Percentiles rank a stretch among this genome's conserved stretches.
These are phyloP conservation scores for Russula vinacea DNA, from an alignment of 768 basidiomycete genomes.

Conservation along the genomic window DNA sequence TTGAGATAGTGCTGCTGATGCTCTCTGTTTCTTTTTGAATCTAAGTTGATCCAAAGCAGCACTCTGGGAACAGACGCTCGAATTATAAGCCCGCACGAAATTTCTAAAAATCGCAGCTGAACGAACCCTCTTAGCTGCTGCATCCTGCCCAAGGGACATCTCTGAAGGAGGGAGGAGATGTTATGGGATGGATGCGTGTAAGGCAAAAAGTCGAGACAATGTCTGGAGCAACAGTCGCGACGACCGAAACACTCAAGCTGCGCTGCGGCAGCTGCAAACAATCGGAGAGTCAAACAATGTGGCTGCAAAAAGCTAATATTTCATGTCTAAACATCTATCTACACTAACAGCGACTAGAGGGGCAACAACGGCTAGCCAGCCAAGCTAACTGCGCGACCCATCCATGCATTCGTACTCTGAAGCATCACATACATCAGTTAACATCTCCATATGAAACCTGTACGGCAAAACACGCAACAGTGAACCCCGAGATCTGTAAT, in stretches of 20 bases:
- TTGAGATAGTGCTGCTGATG: slow-evolving; percentile 35
- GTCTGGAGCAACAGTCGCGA: slow-evolving; percentile 1
- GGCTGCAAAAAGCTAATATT: slow-evolving; percentile 32
- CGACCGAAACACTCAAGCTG: slow-evolving; percentile 11
- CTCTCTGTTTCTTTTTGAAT: slow-evolving; percentile 44
- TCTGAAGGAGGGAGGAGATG: neutral
- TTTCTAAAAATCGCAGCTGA: slow-evolving; percentile 33
- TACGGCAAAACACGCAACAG: neutral
- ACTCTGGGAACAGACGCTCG: slow-evolving; percentile 37
- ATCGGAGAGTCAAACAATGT: slow-evolving; percentile 39
- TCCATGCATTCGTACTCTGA: neutral
- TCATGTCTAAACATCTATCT: slow-evolving; percentile 17
- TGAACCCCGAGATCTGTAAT: neutral
- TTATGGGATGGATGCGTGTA: neutral
- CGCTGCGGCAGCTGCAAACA: slow-evolving; percentile 16
- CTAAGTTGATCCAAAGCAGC: slow-evolving; percentile 46
- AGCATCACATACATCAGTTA: neutral
- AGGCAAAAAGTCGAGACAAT: neutral
- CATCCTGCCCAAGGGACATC: slow-evolving; percentile 29
- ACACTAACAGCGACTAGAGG: slow-evolving; percentile 9
- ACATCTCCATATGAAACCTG: neutral
- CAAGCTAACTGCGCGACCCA: neutral
- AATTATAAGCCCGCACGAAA: slow-evolving; percentile 22
- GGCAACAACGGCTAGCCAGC: neutral
- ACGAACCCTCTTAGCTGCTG: slow-evolving; percentile 29